Evolutionary conservation across 2,329 filamentous ascomycete genomes (phyloP).

Genomic region (Penicillium sp.): DNA sequence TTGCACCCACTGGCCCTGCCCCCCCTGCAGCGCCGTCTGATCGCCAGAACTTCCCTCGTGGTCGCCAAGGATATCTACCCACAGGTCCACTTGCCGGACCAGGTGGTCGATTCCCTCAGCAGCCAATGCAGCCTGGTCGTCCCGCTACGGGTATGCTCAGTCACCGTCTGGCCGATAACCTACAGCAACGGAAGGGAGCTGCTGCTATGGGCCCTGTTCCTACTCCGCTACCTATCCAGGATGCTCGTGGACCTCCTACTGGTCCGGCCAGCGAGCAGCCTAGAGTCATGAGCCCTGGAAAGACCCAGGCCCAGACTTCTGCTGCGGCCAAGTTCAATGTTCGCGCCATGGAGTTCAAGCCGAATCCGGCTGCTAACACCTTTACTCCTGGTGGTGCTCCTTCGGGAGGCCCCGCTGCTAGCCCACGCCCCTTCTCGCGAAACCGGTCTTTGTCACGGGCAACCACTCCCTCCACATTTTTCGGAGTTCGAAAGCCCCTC

Average conservation of each 20-base stretch:
- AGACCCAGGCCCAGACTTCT: slow-evolving; percentile 54
- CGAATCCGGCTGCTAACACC: slow-evolving; percentile 74
- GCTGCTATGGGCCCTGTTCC: slow-evolving; percentile 45
- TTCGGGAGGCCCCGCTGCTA: slow-evolving; percentile 61
- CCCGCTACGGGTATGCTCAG: slow-evolving; percentile 48
- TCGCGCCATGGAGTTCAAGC: slow-evolving; percentile 74
- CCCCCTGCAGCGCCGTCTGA: slow-evolving; percentile 44
- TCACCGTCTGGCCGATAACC: slow-evolving; percentile 53
- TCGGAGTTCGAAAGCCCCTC: slow-evolving; percentile 71
- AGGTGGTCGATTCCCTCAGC: slow-evolving; percentile 43
- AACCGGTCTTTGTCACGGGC: slow-evolving; percentile 48
- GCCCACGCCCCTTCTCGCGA: slow-evolving; percentile 65
- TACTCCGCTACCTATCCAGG: slow-evolving; percentile 59
- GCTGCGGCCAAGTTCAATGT: slow-evolving; percentile 60
- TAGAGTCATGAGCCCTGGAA: slow-evolving; percentile 43
- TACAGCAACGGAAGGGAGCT: slow-evolving; percentile 53
- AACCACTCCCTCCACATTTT: slow-evolving; percentile 55
- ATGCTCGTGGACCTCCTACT: slow-evolving; percentile 70
- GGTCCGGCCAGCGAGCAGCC: slow-evolving; percentile 65
- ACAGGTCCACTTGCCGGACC: slow-evolving; percentile 48
- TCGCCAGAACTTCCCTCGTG: slow-evolving; percentile 49
- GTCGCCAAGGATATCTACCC: slow-evolving; percentile 48
- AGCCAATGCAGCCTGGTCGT: slow-evolving; percentile 44
- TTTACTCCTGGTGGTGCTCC: slow-evolving; percentile 75
- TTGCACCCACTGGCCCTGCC: slow-evolving; percentile 43